Percentiles rank a stretch among this genome's conserved stretches.
phyloP scores from a whole-genome alignment of 805 yeast genomes.

The Tetrapisispora fleetii region DNA sequence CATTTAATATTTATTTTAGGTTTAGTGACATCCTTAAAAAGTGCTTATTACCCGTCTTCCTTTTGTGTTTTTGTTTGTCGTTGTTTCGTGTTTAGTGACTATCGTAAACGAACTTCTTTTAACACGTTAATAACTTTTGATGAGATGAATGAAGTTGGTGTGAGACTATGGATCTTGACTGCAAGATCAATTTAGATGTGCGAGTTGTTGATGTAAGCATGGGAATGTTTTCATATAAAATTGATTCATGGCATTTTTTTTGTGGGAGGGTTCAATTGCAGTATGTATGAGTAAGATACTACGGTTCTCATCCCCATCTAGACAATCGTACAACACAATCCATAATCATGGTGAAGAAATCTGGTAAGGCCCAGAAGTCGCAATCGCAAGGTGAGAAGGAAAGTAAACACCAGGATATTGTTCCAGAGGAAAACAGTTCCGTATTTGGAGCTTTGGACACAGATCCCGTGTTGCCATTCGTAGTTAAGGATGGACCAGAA shows the following conservation, averaged over 20 bases:
- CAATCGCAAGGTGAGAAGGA: not conserved
- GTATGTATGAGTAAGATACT: no score
- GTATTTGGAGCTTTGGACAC: not conserved
- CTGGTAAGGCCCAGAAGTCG: constrained; percentile 1
- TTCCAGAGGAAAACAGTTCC: not conserved
- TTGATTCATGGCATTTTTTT: no score
- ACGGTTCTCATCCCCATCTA: not conserved
- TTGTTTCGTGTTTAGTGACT: not conserved
- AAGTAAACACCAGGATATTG: not conserved
- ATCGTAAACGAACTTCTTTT: not conserved
- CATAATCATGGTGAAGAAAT: not conserved
- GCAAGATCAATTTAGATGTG: not conserved
- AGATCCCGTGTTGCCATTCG: constrained; percentile 35
- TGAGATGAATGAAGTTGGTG: not conserved
- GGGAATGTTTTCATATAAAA: no score
- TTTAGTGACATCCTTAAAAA: no score
- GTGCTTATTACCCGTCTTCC: no score
- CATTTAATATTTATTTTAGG: no score
- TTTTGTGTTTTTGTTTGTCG: no score
- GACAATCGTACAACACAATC: not conserved
- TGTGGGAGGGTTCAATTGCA: no score
- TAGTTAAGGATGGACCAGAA: constrained; percentile 39
- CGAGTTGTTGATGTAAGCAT: no score
- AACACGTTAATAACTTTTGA: not conserved
- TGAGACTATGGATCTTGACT: not conserved